Evolutionary conservation across 805 yeast species (phyloP).

Genomic region (Millerago galiae): DNA sequence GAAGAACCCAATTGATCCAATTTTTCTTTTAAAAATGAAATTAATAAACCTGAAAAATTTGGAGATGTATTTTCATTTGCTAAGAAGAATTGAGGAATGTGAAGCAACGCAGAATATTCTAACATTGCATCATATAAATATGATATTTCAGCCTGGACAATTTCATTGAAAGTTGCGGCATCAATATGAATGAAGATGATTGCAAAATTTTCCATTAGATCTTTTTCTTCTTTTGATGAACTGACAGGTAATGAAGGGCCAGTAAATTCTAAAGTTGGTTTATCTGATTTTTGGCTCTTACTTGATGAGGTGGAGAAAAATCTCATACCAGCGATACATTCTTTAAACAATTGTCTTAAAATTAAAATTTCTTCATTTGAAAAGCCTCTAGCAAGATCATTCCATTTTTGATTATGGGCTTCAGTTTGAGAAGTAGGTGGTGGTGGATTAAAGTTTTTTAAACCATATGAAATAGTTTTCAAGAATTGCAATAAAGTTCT

Average conservation of each 20-base stretch:
- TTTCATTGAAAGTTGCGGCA: constrained; percentile 92
- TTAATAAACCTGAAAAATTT: constrained; percentile 78
- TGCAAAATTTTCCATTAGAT: constrained; percentile 91
- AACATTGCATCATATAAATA: constrained; percentile 73
- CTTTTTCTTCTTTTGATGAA: constrained; percentile 89
- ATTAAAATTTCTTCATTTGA: constrained; percentile 78
- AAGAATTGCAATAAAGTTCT: constrained; percentile 84
- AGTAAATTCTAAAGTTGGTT: constrained; percentile 35
- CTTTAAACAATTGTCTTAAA: constrained; percentile 70
- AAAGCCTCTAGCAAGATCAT: constrained; percentile 77
- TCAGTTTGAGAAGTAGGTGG: constrained; percentile 47
- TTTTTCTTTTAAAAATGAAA: constrained; percentile 68
- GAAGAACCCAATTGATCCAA: constrained; percentile 75
- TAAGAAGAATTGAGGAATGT: constrained; percentile 87
- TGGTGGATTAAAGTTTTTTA: constrained; percentile 85
- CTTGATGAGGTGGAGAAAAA: constrained; percentile 52
- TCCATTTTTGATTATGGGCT: constrained; percentile 59
- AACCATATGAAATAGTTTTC: constrained; percentile 82
- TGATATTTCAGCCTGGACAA: constrained; percentile 74
- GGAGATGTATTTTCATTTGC: constrained; percentile 95
- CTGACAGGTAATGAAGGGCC: constrained; percentile 82
- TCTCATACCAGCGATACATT: constrained; percentile 74
- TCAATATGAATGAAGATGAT: constrained; percentile 91
- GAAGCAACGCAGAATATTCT: constrained; percentile 77
- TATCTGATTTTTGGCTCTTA: constrained; percentile 17